These are phyloP conservation scores for Xylariales sp. DNA, from an alignment of 2,329 filamentous ascomycete genomes.

Conservation along the genomic window DNA sequence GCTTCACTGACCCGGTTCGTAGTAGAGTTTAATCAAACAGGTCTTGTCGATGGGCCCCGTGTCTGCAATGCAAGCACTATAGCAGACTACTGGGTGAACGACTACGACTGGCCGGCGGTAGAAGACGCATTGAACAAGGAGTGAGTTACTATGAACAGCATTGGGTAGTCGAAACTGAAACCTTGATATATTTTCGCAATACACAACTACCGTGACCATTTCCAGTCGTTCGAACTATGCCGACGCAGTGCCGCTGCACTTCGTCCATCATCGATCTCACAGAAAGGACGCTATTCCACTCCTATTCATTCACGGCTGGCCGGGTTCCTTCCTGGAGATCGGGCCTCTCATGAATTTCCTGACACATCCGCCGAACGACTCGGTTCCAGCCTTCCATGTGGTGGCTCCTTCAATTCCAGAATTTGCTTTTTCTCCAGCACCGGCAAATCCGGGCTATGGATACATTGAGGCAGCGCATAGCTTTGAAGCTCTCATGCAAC, in stretches of 20 bases:
- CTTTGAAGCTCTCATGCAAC: conserved; percentile 34
- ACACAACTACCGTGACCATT: not conserved
- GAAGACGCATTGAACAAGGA: not conserved
- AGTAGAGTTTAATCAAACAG: not conserved
- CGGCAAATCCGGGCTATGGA: conserved; percentile 26
- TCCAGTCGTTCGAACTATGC: not conserved
- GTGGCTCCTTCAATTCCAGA: conserved; percentile 40
- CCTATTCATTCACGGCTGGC: conserved; percentile 39
- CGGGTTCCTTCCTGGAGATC: conserved; percentile 35
- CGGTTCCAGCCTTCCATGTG: conserved; percentile 38
- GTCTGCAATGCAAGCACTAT: not conserved
- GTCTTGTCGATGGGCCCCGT: not conserved
- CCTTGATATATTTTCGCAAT: not conserved
- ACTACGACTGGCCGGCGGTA: not conserved
- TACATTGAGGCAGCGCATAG: conserved; percentile 23
- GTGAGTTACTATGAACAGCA: too few species aligned
- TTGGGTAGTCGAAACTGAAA: too few species aligned
- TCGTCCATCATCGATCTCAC: conserved; percentile 23
- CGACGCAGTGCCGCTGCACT: conserved; percentile 19
- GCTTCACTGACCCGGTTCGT: not conserved
- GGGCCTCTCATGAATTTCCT: conserved; percentile 29
- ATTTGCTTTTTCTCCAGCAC: conserved; percentile 36
- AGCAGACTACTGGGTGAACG: not conserved
- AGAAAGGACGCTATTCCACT: conserved; percentile 31
- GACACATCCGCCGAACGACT: conserved; percentile 19